These are phyloP conservation scores for Colletotrichum kahawae DNA, from an alignment of 2,329 filamentous ascomycete genomes.

Conservation along the genomic window DNA sequence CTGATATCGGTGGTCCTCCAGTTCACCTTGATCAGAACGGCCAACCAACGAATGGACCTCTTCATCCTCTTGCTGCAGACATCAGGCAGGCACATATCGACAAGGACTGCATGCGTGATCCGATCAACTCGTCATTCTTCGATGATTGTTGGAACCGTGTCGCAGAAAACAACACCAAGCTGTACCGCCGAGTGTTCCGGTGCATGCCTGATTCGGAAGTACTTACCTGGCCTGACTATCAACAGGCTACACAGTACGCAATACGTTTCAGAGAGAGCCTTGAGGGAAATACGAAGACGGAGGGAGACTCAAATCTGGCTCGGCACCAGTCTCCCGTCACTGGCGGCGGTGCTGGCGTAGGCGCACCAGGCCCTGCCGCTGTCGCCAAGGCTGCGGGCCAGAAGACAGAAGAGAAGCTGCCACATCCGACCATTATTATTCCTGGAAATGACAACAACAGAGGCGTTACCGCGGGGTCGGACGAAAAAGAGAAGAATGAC, in stretches of 20 bases:
- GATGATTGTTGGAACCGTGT: conserved; percentile 87
- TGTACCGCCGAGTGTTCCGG: conserved; percentile 92
- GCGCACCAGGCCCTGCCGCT: conserved; percentile 45
- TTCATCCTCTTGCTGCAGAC: conserved; percentile 66
- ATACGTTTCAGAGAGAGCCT: conserved; percentile 76
- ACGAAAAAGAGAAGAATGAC: conserved; percentile 26
- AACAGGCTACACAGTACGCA: conserved; percentile 79
- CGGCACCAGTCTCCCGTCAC: conserved; percentile 31
- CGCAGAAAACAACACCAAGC: conserved; percentile 92
- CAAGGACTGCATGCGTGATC: conserved; percentile 94
- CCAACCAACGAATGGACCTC: conserved; percentile 45
- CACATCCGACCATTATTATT: conserved; percentile 34
- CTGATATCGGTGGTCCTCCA: conserved; percentile 81
- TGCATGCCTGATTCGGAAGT: conserved; percentile 98
- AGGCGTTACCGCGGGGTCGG: conserved; percentile 16
- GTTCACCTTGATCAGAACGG: conserved; percentile 59
- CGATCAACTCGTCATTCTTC: conserved; percentile 80
- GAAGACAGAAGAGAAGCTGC: conserved; percentile 36
- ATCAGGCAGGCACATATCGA: conserved; percentile 77
- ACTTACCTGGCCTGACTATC: conserved; percentile 90
- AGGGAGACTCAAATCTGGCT: conserved; percentile 52
- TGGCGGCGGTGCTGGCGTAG: conserved; percentile 44
- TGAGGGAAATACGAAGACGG: conserved; percentile 58
- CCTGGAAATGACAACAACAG: conserved; percentile 36
- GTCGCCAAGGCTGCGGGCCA: conserved; percentile 40